Evolutionary conservation across 805 yeast species (phyloP), one percentile per base, ranked within the genome.

Genomic region (Monosporozyma yasuniensis): DNA sequence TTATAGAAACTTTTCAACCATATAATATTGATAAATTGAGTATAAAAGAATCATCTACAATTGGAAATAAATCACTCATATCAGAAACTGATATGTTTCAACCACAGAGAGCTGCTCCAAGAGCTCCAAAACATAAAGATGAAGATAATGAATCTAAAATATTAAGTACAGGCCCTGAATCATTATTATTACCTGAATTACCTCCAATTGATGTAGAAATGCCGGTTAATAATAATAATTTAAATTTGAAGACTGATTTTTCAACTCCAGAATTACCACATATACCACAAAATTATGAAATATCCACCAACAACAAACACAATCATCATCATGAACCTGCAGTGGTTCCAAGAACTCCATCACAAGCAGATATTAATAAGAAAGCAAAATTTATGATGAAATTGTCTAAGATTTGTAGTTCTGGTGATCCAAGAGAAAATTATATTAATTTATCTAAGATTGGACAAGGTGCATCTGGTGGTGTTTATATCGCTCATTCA

Each of bases 381-480:
- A 48, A 43, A 48, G 51, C 27, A 21, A 51, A 39, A 28, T 53
- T 16, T 53, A 53, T 27, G 77, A 79, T 45, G 16, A 84, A 81
- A 58, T 72, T 93, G 46, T 74, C 79, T 49, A 79, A 81, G 38
- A 90, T 90, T 44, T 91, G 96, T 60, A 76, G 88, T 1, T 81
- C 79, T 27, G 95, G 91, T 7, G 95, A 93, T 68, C 99, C 99
- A 11, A 78, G 81, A 28, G 73, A 72, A 48, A 64, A 77, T 44
- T 93, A 87, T 66, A 72, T 73, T 42, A 83, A 80, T 61, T 72
- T 91, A 53, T 76, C 78, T 34, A 91, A 91, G 65, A 84, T 93
- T 54, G 99, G 99, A 1, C 99, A 93, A 70, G 99, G 99, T 62
- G 99, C 99, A 0, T 84, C 95, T 14, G 99, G 99, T 48, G 96